Conservation (phyloP, 371 early-diverging fungal species). For the Mucor plumbeus region DNA sequence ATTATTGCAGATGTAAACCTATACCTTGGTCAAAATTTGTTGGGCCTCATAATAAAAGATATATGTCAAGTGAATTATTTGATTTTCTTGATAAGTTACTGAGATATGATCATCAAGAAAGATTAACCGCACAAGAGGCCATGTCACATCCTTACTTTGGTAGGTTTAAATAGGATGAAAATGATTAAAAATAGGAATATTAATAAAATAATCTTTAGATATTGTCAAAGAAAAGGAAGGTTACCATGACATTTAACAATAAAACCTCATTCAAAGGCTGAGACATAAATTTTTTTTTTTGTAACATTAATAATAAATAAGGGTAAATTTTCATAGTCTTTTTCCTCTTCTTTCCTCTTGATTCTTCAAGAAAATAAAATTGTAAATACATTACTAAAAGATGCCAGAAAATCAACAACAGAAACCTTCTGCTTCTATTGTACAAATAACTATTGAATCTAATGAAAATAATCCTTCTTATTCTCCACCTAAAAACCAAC, state of each 20-base stretch:
- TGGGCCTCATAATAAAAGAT: conserved; percentile 85
- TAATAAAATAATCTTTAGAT: background rate
- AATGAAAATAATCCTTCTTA: conserved; percentile 2
- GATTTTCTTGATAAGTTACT: conserved; percentile 94
- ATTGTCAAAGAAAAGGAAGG: conserved; percentile 2
- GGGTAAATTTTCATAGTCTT: background rate
- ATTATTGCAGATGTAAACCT: conserved; percentile 66
- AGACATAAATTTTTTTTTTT: background rate
- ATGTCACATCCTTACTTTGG: conserved; percentile 96
- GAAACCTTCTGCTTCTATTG: conserved; percentile 1
- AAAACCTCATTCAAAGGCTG: background rate
- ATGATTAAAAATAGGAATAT: background rate
- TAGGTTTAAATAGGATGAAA: conserved; percentile 1
- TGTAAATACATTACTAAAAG: background rate
- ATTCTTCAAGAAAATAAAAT: background rate
- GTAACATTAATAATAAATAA: background rate
- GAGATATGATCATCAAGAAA: conserved; percentile 97
- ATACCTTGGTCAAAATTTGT: conserved; percentile 95
- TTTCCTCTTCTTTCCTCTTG: background rate
- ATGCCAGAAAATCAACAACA: conserved; percentile 1
- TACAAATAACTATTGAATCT: conserved; percentile 4
- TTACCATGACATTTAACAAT: background rate
- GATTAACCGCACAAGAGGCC: conserved; percentile 94
- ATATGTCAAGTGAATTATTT: conserved; percentile 88
- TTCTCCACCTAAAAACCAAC: conserved; percentile 2